Evolutionary conservation across 1,284 basidiomycete genomes (phyloP), one percentile per base, ranked within the genome.

Genomic region (Irpex sp.): DNA sequence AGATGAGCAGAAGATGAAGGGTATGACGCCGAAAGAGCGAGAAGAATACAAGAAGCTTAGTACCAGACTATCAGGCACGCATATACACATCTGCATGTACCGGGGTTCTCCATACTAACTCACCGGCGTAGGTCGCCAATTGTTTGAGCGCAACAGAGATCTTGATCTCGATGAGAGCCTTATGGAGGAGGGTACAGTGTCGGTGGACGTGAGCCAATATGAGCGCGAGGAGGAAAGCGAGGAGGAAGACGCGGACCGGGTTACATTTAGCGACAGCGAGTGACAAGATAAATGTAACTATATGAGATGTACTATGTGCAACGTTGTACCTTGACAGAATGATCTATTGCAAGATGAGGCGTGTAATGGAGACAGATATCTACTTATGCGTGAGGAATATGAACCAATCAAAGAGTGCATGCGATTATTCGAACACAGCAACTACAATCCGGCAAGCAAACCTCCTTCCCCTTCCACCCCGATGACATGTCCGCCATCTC

Each of bases 131-230:
- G 94, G 94, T 35, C 88, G 93, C 26, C 93, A 96, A 77, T 77
- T 97, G 61, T 97, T 97, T 75, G 93, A 96, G 75, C 85, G 85
- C 60, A 87, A 93, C 73, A 85, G 81, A 65, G 85, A 85, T 68
- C 80, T 94, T 60, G 92, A 80, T 76, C 76, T 76, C 3, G 95
- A 97, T 64, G 91, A 93, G 63, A 83, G 76, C 21, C 79, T 94
- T 49, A 76, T 90, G 70, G 92, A 96, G 74, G 95, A 97, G 72
- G 95, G 87, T 35, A 85, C 85, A 0, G 85, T 89, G 46, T 94
- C 92, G 36, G 92, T 97, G 59, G 95, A 97, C 73, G 75, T 93
- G 71, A 92, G 87, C 68, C 89, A 95, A 74, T 97, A 95, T 72
- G 90, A 94, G 66, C 83, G 95, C 65, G 82, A 81, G 58, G 79